These are phyloP conservation scores for Auriscalpium microsporum DNA, from an alignment of 768 basidiomycete genomes.

Conservation along the genomic window DNA sequence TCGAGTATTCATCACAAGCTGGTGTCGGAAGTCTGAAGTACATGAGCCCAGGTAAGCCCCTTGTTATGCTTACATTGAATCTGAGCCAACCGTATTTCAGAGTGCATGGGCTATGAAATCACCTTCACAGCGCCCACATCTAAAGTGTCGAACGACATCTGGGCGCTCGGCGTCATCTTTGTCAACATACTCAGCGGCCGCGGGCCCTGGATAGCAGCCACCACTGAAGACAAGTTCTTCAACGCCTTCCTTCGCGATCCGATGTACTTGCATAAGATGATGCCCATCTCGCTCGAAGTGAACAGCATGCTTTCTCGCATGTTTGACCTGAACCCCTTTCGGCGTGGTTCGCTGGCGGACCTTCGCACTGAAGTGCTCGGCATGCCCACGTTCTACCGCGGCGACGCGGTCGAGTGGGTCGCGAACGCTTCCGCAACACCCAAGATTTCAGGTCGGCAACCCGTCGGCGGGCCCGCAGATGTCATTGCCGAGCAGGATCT, in stretches of 20 bases:
- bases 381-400: conserved; percentile 44
- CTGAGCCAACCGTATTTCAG: conserved; percentile 1
- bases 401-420: conserved; percentile 43
- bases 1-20: conserved; percentile 8
- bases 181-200: conserved; percentile 45
- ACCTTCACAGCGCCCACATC: conserved; percentile 10
- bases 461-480: not conserved
- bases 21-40: conserved; percentile 23
- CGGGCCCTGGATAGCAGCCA: conserved; percentile 45
- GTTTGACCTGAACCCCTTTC: conserved; percentile 54
- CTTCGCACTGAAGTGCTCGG: conserved; percentile 47
- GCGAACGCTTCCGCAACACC: conserved; percentile 20
- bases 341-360: conserved; percentile 52
- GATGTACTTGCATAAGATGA: conserved; percentile 38
- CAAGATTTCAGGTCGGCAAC: conserved; percentile 18
- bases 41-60: conserved; percentile 25
- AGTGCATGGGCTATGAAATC: conserved; percentile 13
- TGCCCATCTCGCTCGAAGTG: conserved; percentile 41
- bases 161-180: conserved; percentile 39
- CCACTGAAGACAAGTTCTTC: conserved; percentile 39
- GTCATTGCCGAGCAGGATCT: too few relatives aligned
- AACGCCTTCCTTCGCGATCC: conserved; percentile 35
- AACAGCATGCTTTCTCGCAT: conserved; percentile 41
- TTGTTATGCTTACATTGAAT: too few relatives aligned
- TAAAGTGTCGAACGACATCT: conserved; percentile 24